Percentiles rank a stretch among this genome's conserved stretches.
These are phyloP conservation scores for Termitomyces eurrhizus DNA, from an alignment of 768 basidiomycete species.

Conservation along the genomic window DNA sequence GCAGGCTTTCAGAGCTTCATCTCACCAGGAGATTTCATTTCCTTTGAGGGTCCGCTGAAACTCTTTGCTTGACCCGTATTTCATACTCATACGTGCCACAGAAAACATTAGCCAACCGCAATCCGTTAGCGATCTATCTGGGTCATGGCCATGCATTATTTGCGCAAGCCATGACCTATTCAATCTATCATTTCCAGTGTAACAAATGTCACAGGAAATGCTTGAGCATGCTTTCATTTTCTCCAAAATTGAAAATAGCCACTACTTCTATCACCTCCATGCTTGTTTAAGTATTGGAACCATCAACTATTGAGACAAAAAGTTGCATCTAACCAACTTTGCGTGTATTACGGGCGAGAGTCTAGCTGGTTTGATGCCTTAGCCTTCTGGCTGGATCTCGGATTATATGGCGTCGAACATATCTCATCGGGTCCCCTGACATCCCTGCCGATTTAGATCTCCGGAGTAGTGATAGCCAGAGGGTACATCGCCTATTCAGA, in stretches of 20 bases:
- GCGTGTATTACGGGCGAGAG: background rate
- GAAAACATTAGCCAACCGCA: background rate
- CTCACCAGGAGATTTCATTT: background rate
- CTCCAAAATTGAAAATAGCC: background rate
- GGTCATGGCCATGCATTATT: background rate
- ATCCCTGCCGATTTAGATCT: background rate
- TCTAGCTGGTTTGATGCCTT: background rate
- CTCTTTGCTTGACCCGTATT: background rate
- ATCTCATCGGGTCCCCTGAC: background rate
- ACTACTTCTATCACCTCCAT: background rate
- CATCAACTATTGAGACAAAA: background rate
- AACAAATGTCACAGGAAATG: background rate
- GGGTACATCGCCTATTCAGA: background rate
- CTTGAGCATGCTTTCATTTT: background rate
- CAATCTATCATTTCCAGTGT: background rate
- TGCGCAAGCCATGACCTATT: background rate
- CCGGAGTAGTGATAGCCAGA: background rate
- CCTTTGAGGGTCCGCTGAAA: background rate
- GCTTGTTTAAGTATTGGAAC: background rate
- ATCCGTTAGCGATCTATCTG: background rate
- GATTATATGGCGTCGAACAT: background rate
- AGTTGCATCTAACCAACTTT: background rate
- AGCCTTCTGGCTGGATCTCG: background rate
- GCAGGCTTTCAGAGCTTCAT: background rate
- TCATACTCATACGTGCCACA: background rate